Evolutionary conservation across 1,139 yeast species (phyloP), one percentile per base, ranked within the genome.

Genomic region (Sugiyamaella xylanicola): DNA sequence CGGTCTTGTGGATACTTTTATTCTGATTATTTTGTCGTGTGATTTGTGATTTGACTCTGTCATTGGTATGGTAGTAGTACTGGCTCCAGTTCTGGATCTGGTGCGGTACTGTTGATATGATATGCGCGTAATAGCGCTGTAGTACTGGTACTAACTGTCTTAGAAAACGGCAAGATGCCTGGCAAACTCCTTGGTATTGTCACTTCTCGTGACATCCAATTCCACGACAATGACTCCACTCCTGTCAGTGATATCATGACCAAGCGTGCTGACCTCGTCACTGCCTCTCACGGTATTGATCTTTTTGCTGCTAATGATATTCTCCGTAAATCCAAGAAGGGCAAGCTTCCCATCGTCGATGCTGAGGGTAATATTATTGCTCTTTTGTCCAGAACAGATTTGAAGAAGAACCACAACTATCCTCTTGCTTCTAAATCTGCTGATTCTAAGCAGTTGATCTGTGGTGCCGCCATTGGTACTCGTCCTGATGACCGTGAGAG

Each of bases 381-480:
- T 56, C 82, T 93, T 77, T 81, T 93, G 64, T 91, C 98, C 43
- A 87, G 96, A 79, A 91, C 97, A 59, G 99, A 93, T 77, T 84
- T 93, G 78, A 95, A 90, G 81, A 93, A 93, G 82, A 93, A 95
- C 78, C 87, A 87, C 78, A 82, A 83, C 72, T 93, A 82, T 79
- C 99, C 99, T 67, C 80, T 85, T 65, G 98, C 99, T 59, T 91
- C 98, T 63, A 93, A 93, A 79, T 87, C 96, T 44, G 86, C 84
- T 70, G 81, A 86, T 67, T 89, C 98, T 57, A 93, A 93, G 81
- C 99, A 93, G 78, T 83, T 93, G 73, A 82, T 95, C 70, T 90
- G 97, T 82, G 99, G 99, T 81, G 99, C 99, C 66, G 95, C 99
- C 61, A 84, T 93, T 71, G 99, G 99, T 75, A 93, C 99, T 62